Evolutionary conservation across 2,329 filamentous ascomycete genomes (phyloP), one percentile per base, ranked within the genome.

Genomic region (Fusarium sp.): DNA sequence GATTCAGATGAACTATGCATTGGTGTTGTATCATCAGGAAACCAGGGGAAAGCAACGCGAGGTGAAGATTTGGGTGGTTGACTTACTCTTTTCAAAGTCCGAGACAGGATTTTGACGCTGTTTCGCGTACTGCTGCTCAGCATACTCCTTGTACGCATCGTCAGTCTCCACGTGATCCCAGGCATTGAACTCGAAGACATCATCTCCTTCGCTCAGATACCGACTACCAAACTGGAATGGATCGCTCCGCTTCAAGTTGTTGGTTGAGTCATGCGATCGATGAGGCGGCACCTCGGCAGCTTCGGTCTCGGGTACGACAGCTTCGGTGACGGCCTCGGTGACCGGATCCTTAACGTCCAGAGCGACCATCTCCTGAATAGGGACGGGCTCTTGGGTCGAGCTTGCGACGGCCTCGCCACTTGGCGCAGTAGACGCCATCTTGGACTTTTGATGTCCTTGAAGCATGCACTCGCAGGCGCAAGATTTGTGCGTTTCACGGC

Each of bases 131-230:
- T 98, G 96, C 75, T 89, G 81, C 79, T 94, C 89, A 62, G 94
- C 90, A 79, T 96, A 97, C 75, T 91, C 88, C 75, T 91, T 90
- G 84, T 97, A 98, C 39, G 89, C 86, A 72, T 93, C 89, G 81
- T 98, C 95, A 77, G 94, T 94, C 80, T 95, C 91, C 76, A 98
- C 96, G 77, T 99, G 95, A 78, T 99, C 96, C 96, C 96, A 99
- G 36, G 96, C 96, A 79, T 99, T 99, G 87, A 96, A 97, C 78
- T 96, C 91, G 81, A 95, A 99, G 74, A 97, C 92, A 77, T 98
- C 86, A 81, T 97, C 94, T 75, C 89, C 88, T 77, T 95, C 86
- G 73, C 91, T 89, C 50, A 99, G 88, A 74, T 87, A 92, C 61
- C 95, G 92, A 46, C 92, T 96, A 63, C 96, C 96, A 78, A 99